These are phyloP conservation scores for Aspergillus texensis DNA, from an alignment of 2,329 filamentous ascomycete species.

Conservation along the genomic window DNA sequence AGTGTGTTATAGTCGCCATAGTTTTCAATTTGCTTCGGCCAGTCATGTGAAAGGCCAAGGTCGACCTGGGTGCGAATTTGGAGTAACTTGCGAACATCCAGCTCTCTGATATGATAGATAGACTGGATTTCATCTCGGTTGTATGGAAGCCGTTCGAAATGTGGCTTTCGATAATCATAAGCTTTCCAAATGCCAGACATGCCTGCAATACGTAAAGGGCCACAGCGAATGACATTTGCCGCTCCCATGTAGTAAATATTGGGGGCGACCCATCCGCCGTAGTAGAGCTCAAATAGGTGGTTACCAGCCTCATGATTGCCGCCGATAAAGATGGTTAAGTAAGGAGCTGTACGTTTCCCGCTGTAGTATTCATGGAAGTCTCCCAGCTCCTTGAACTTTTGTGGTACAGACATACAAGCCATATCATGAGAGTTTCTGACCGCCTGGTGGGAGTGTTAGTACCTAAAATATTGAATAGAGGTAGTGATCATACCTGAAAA, in stretches of 20 bases:
- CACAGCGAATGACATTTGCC: conserved; percentile 82
- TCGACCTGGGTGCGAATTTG: conserved; percentile 86
- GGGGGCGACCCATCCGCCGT: conserved; percentile 94
- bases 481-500: conserved; percentile 68
- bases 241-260: conserved; percentile 98
- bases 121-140: conserved; percentile 72
- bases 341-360: conserved; percentile 75
- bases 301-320: conserved; percentile 96
- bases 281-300: conserved; percentile 88
- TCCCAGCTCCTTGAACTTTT: conserved; percentile 83
- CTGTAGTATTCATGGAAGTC: conserved; percentile 96
- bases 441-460: conserved; percentile 55
- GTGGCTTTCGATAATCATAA: conserved; percentile 80
- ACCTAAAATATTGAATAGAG: conserved; percentile 9
- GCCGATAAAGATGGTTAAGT: conserved; percentile 86
- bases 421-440: conserved; percentile 87
- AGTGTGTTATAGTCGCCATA: conserved; percentile 70
- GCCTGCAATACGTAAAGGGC: conserved; percentile 82
- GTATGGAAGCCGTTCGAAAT: conserved; percentile 86
- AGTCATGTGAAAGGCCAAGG: conserved; percentile 91
- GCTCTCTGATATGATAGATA: conserved; percentile 86
- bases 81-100: conserved; percentile 88
- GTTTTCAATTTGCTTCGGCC: conserved; percentile 82
- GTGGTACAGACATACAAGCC: conserved; percentile 83
- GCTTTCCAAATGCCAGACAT: conserved; percentile 96